Evolutionary conservation across 495 filamentous ascomycete species (phyloP), one percentile per base, ranked within the genome.

Genomic region (Parathielavia appendiculata): DNA sequence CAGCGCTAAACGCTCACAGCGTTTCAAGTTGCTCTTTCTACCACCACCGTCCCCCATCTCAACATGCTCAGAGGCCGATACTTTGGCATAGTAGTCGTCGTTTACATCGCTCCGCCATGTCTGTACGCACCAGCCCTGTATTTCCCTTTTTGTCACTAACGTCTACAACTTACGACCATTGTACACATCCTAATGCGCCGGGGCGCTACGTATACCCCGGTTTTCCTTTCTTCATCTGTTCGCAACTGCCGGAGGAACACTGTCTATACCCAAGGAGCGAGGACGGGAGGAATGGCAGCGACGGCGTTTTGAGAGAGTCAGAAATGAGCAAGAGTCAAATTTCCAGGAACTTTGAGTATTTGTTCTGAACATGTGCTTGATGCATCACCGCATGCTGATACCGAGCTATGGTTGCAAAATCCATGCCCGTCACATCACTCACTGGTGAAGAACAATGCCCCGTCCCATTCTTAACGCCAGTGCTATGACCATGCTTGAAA

Each of bases 221-320:
- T 50, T 58, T 44, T 58, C 26, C 26, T 32, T 34, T 58, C 39
- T 23, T 46, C 38, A 39, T 26, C 19, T 55, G 26, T 45, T 36
- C 53, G 30, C 49, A 19, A 47, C 30, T 39, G 48, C 30, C 16
- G 56, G 41, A 58, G 40, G 50, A 46, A 50, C 48, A 44, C 56
- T 30, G 48, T 52, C 48, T 58, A 58, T 58, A 58, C 56, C 56
- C 56, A 38, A 16, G 55, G 20, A 39, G 14, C 10, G 20, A 51
- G 39, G 40, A 20, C 39, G 49, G 56, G 14, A 20, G 36, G 38
- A 39, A 46, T 39, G 39, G 49, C 35, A 58, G 49, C 40, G 56
- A 45, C 30, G 40, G 56, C 35, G 39, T 51, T 57, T 54, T 45
- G 39, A 58, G 36, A 45, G 26, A n/a, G 48, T 14, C 22, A 38